Conservation (phyloP, 768 basidiomycete species). For the Tubosaeta sp. region DNA sequence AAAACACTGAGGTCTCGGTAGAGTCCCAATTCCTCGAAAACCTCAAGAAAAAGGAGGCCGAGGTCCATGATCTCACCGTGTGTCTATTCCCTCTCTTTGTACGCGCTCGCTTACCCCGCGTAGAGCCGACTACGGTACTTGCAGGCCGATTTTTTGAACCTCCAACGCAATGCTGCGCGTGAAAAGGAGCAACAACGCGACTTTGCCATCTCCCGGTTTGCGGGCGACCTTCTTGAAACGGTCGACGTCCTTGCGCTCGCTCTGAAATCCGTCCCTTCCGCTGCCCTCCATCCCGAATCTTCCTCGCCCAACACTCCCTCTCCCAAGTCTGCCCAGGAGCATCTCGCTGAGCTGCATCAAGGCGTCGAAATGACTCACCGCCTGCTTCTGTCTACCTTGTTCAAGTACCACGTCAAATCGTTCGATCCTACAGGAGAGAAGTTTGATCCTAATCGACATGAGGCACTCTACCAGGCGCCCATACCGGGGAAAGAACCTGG, state of each 20-base stretch:
- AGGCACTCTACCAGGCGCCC: constrained; percentile 92
- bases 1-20: constrained; percentile 26
- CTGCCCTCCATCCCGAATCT: constrained; percentile 36
- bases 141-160: constrained; percentile 93
- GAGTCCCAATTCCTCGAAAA: constrained; percentile 42
- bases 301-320: constrained; percentile 24
- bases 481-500: constrained; percentile 88
- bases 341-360: constrained; percentile 68
- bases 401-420: constrained; percentile 86
- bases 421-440: constrained; percentile 90
- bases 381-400: constrained; percentile 82
- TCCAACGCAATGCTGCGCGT: constrained; percentile 84
- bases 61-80: constrained; percentile 82
- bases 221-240: constrained; percentile 82
- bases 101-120: constrained; percentile 3
- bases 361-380: constrained; percentile 94
- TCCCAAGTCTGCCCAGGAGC: constrained; percentile 51
- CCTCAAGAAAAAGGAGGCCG: constrained; percentile 76
- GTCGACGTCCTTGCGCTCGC: constrained; percentile 88
- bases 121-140: constrained; percentile 88
- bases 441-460: constrained; percentile 94
- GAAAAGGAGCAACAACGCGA: constrained; percentile 92
- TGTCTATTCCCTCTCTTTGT: constrained; percentile 21
- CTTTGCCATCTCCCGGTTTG: constrained; percentile 91
- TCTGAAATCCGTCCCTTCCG: constrained; percentile 68